Conservation (phyloP, 768 basidiomycete genomes). For the Rhodotorula diobovata region DNA sequence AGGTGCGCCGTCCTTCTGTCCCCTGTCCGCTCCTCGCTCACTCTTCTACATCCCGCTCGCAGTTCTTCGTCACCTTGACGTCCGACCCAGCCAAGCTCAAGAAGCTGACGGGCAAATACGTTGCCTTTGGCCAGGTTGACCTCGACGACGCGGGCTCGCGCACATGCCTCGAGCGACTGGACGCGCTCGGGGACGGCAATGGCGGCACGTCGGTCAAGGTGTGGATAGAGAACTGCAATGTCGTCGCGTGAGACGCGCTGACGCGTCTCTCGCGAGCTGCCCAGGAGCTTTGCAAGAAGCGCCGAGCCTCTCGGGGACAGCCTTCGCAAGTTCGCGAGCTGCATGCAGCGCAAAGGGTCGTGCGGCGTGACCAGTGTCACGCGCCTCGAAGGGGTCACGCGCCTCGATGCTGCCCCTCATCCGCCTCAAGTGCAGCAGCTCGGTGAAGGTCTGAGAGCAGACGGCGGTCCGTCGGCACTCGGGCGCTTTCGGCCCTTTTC, state of each 20-base stretch:
- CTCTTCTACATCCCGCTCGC: conserved; percentile 39
- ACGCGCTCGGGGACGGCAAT: conserved; percentile 48
- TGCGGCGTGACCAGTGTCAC: no score
- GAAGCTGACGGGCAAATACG: conserved; percentile 56
- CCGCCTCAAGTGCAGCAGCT: no score
- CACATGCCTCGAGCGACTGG: conserved; percentile 48
- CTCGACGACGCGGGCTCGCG: conserved; percentile 42
- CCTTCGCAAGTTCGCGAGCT: no score
- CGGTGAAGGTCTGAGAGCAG: no score
- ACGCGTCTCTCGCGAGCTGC: background rate
- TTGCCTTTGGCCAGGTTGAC: conserved; percentile 51
- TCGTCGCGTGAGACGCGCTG: background rate
- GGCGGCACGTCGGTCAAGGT: conserved; percentile 48
- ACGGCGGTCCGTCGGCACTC: no score
- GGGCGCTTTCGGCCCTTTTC: no score
- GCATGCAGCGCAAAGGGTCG: no score
- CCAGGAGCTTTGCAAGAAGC: background rate
- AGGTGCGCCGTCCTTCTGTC: conserved; percentile 14
- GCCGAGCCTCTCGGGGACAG: no score
- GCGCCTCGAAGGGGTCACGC: no score
- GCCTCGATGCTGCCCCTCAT: no score
- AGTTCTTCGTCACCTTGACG: conserved; percentile 56
- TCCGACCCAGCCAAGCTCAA: conserved; percentile 50
- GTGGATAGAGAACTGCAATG: conserved; percentile 53
- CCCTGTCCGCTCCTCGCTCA: background rate